Evolutionary conservation across 2,329 filamentous ascomycete species (phyloP).

Genomic region (Cercospora sp.): DNA sequence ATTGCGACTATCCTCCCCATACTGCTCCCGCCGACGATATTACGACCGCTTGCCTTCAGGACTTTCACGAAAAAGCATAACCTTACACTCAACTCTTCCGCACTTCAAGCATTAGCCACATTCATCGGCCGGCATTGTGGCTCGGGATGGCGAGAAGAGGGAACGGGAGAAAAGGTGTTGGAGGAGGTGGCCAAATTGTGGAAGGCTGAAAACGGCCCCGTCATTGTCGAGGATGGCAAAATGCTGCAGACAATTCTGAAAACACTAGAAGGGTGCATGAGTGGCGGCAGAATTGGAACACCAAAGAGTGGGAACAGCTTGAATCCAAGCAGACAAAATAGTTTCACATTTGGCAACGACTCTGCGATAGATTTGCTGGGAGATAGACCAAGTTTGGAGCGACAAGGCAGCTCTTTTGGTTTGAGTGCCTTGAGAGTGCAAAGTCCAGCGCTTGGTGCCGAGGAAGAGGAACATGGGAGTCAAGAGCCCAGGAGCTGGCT

Average conservation of each 20-base stretch:
- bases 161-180: conserved; percentile 84
- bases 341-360: conserved; percentile 59
- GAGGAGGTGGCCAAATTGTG: conserved; percentile 89
- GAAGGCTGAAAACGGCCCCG: conserved; percentile 85
- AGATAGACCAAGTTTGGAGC: conserved; percentile 49
- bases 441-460: conserved; percentile 34
- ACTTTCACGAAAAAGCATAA: conserved; percentile 98
- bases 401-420: conserved; percentile 63
- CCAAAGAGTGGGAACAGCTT: conserved; percentile 50
- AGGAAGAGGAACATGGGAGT: conserved; percentile 57
- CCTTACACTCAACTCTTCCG: conserved; percentile 83
- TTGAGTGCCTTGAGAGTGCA: conserved; percentile 53
- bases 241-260: conserved; percentile 77
- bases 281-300: conserved; percentile 69
- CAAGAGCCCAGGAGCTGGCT: conserved; percentile 79
- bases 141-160: conserved; percentile 93
- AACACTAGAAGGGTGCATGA: conserved; percentile 83
- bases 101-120: conserved; percentile 76
- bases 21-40: conserved; percentile 78
- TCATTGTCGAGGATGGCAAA: conserved; percentile 81
- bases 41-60: conserved; percentile 88
- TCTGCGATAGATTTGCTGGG: conserved; percentile 27
- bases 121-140: conserved; percentile 95
- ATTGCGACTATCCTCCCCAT: conserved; percentile 76
- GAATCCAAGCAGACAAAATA: conserved; percentile 58